Conservation (phyloP, 75 land plant genomes). For the Sequoia sempervirens region DNA sequence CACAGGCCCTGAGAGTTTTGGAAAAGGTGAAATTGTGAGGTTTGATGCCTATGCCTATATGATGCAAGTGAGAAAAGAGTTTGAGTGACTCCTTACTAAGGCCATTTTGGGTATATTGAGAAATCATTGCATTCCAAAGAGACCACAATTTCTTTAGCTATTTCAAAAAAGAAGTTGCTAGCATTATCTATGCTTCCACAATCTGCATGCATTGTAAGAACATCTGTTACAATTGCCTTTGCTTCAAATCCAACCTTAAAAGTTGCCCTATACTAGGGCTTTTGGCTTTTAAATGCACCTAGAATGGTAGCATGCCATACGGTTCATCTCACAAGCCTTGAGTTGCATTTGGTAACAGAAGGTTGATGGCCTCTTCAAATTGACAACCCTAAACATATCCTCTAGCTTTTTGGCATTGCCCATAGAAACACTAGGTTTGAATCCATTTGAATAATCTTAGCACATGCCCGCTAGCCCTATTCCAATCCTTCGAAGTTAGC, state of each 20-base stretch:
- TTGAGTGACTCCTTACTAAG: no score
- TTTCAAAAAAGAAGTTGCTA: no score
- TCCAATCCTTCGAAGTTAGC: no score
- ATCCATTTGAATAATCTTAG: neutral
- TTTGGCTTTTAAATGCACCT: slow-evolving; percentile 41
- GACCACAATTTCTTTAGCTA: no score
- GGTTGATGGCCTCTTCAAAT: no score
- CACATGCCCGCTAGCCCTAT: no score
- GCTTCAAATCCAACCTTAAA: slow-evolving; percentile 18
- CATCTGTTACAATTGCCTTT: slow-evolving; percentile 28
- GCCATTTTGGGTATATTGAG: no score
- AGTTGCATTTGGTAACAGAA: no score
- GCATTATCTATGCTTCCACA: slow-evolving; percentile 2
- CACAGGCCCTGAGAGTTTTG: slow-evolving; percentile 47
- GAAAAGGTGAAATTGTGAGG: slow-evolving; percentile 42
- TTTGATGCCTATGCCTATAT: neutral
- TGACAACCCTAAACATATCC: no score
- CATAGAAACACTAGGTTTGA: slow-evolving; percentile 28
- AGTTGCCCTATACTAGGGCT: slow-evolving; percentile 5
- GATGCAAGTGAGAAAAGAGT: no score
- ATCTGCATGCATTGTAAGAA: slow-evolving; percentile 60
- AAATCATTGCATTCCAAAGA: no score
- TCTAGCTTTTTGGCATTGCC: slow-evolving; percentile 7
- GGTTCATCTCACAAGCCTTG: slow-evolving; percentile 24
- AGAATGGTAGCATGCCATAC: slow-evolving; percentile 37